Percentiles rank a stretch among this genome's conserved stretches.
phyloP scores from a whole-genome alignment of 2,329 filamentous ascomycete genomes.

The Fusarium nematophilum region DNA sequence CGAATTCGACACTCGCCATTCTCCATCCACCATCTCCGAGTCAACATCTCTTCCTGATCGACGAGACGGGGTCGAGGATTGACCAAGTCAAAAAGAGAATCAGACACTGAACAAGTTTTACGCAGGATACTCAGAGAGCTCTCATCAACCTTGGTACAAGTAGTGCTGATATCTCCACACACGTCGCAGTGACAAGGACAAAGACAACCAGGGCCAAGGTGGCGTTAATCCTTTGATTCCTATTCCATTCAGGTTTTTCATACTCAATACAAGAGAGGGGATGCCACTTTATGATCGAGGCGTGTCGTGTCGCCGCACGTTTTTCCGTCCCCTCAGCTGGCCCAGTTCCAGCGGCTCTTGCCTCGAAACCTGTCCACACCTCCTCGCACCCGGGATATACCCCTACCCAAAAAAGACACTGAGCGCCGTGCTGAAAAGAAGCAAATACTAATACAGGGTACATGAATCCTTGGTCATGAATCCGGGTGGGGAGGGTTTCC shows the following conservation, averaged over 20 bases:
- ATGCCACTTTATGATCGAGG: constrained; percentile 48
- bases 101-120: too few species aligned
- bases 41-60: too few species aligned
- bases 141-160: too few species aligned
- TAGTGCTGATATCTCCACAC: too few species aligned
- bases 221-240: constrained; percentile 19
- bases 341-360: constrained; percentile 19
- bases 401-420: constrained; percentile 43
- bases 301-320: constrained; percentile 42
- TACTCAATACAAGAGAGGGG: constrained; percentile 54
- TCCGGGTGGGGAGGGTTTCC: constrained; percentile 11
- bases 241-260: constrained; percentile 32
- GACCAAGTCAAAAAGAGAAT: too few species aligned
- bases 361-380: constrained; percentile 12
- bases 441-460: constrained; percentile 48
- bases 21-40: too few species aligned
- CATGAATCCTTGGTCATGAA: constrained; percentile 23
- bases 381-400: constrained; percentile 25
- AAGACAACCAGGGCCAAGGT: not conserved
- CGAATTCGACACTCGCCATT: too few species aligned
- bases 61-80: too few species aligned
- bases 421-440: constrained; percentile 52
- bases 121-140: too few species aligned
- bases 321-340: constrained; percentile 27
- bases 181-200: too few species aligned